Evolutionary conservation across 2,329 filamentous ascomycete genomes (phyloP).

Genomic region (Colletotrichum coccodes): DNA sequence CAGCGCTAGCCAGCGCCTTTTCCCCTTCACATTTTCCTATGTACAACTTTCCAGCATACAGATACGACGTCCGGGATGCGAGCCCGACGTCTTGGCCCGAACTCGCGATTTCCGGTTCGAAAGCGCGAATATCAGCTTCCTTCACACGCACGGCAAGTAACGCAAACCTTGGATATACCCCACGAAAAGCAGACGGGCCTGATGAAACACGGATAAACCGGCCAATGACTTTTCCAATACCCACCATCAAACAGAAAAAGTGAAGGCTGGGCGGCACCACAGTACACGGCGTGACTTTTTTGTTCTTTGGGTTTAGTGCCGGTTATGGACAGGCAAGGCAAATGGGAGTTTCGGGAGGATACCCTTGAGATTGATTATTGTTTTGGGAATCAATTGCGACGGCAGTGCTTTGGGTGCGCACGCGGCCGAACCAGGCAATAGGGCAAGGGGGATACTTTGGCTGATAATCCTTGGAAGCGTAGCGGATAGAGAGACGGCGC

Average conservation of each 20-base stretch:
- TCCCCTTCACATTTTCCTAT: slow-evolving; percentile 10
- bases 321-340: neutral
- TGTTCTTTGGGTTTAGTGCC: neutral
- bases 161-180: slow-evolving; percentile 20
- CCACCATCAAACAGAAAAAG: slow-evolving; percentile 1
- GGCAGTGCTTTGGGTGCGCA: neutral
- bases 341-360: neutral
- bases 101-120: neutral
- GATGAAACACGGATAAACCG: slow-evolving; percentile 11
- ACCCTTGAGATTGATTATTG: slow-evolving; percentile 4
- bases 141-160: neutral
- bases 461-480: no score
- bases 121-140: neutral
- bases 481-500: neutral
- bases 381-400: neutral
- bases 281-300: slow-evolving; percentile 15
- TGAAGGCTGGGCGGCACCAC: slow-evolving; percentile 11
- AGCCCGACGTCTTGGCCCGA: neutral
- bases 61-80: neutral
- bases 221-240: slow-evolving; percentile 6
- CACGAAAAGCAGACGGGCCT: neutral
- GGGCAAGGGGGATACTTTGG: neutral
- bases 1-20: neutral
- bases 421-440: neutral
- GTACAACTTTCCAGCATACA: slow-evolving; percentile 4